Percentiles rank a stretch among this genome's conserved stretches.
Evolutionary conservation across 441 rosid genomes (phyloP).

Genomic region (Metrosideros polymorpha): DNA sequence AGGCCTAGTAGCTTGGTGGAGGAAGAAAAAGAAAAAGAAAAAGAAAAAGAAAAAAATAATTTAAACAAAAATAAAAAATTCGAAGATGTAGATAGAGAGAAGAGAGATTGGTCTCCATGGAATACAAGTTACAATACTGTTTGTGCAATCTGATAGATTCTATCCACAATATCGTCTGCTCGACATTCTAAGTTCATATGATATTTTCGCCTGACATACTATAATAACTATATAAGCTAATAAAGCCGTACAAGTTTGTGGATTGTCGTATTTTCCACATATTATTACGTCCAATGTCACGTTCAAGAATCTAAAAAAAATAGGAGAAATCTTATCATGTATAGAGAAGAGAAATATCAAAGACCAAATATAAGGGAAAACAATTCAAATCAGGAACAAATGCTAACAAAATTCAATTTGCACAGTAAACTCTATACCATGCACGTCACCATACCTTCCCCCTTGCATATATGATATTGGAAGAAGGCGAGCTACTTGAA

Average conservation of each 20-base stretch:
- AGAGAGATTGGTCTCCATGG: too few relatives aligned
- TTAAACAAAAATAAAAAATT: too few relatives aligned
- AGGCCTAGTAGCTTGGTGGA: too few relatives aligned
- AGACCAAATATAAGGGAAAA: neutral
- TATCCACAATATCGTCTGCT: neutral
- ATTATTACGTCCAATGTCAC: neutral
- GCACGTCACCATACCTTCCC: neutral
- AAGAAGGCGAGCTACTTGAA: neutral
- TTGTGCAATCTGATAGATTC: neutral
- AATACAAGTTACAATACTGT: neutral
- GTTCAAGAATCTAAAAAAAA: neutral
- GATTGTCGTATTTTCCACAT: neutral
- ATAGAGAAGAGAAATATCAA: neutral
- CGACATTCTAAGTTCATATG: neutral
- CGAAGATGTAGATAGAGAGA: too few relatives aligned
- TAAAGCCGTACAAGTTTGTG: neutral
- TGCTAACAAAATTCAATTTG: neutral
- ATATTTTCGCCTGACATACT: neutral
- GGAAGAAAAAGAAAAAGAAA: too few relatives aligned
- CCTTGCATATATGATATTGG: neutral
- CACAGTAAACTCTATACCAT: neutral
- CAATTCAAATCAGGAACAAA: neutral
- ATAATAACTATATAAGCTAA: neutral
- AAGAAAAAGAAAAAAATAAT: too few relatives aligned
- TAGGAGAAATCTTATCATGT: neutral